A percentile compares a stretch with the other conserved stretches of the same genome.
phyloP scores from a whole-genome alignment of 2,329 filamentous ascomycete species.

The Talaromyces sp. region DNA sequence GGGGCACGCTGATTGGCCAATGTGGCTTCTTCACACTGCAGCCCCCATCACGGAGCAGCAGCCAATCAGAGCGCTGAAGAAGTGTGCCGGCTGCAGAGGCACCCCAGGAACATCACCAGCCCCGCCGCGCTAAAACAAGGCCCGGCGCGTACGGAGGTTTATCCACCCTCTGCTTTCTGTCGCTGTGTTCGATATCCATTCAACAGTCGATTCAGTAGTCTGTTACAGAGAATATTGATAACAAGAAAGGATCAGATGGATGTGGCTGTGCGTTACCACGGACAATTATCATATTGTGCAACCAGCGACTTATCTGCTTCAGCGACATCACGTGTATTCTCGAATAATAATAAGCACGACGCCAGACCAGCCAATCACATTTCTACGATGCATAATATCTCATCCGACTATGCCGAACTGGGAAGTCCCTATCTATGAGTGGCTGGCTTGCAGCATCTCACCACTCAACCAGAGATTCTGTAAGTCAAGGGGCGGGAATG shows the following conservation, averaged over 20 bases:
- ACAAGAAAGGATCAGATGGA: neutral
- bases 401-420: neutral
- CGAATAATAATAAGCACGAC: neutral
- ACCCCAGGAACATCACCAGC: constrained; percentile 9
- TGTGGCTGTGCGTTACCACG: constrained; percentile 7
- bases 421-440: neutral
- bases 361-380: neutral
- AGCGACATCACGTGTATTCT: neutral
- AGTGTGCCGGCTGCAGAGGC: constrained; percentile 10
- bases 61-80: constrained; percentile 14
- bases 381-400: neutral
- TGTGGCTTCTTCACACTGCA: constrained; percentile 10
- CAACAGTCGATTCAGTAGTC: too few species aligned
- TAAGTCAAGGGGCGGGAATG: constrained; percentile 2
- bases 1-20: constrained; percentile 11
- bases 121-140: constrained; percentile 14
- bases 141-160: constrained; percentile 14
- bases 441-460: neutral
- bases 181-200: too few species aligned
- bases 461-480: too few species aligned
- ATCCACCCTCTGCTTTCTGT: neutral
- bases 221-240: neutral
- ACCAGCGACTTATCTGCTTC: neutral
- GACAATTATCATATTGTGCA: neutral
- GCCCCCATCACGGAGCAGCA: constrained; percentile 6